phyloP scores from a whole-genome alignment of 805 yeast genomes.

The Lachancea waltii region DNA sequence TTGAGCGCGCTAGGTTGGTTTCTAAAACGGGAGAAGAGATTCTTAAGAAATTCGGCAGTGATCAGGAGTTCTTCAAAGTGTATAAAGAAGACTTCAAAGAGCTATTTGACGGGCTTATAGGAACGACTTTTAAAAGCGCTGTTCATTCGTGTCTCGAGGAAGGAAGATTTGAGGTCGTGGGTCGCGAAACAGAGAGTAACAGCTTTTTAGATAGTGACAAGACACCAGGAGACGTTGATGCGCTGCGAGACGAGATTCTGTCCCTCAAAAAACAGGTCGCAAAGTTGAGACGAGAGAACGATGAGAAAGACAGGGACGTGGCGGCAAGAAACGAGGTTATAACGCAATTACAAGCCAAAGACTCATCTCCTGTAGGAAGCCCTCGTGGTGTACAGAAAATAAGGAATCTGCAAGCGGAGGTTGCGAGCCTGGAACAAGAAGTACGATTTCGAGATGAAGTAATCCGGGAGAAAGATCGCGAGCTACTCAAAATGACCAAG shows the following conservation, averaged over 20 bases:
- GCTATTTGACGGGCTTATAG: conserved; percentile 30
- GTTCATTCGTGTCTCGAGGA: conserved; percentile 12
- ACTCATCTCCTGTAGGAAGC: conserved; percentile 1
- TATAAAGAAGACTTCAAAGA: conserved; percentile 30
- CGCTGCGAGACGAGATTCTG: neutral
- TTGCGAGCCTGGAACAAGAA: conserved; percentile 14
- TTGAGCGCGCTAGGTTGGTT: conserved; percentile 15
- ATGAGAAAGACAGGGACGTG: conserved; percentile 1
- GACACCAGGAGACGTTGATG: neutral
- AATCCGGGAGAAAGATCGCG: conserved; percentile 18
- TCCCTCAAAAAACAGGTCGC: neutral
- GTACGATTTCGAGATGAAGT: conserved; percentile 17
- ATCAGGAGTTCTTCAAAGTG: conserved; percentile 27
- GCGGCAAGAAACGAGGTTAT: neutral
- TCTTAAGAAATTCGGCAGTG: conserved; percentile 27
- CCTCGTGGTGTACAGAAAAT: neutral
- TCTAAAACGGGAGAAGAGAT: conserved; percentile 25
- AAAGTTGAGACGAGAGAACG: neutral
- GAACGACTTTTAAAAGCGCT: conserved; percentile 29
- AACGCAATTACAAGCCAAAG: neutral
- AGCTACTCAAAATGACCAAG: conserved; percentile 15
- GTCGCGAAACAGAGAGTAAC: neutral
- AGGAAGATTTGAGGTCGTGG: neutral
- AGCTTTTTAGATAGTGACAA: conserved; percentile 1
- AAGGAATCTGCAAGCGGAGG: conserved; percentile 11